Evolutionary conservation across 176 grass and related monocot genomes (phyloP).

Genomic region (Carex kokanica): DNA sequence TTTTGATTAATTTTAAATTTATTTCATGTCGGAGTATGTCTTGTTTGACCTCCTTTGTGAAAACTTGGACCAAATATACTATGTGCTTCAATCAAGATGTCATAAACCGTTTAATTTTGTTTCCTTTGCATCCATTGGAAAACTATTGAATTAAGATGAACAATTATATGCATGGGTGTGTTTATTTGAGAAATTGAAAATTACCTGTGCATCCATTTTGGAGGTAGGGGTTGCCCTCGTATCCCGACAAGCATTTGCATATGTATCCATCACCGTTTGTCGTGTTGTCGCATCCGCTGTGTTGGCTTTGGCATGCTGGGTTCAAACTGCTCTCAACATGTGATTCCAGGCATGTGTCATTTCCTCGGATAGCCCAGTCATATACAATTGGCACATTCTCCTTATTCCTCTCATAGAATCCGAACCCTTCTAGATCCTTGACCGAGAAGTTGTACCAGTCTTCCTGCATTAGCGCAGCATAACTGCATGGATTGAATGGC

Average conservation of each 20-base stretch:
- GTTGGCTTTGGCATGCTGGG: not conserved
- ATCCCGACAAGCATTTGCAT: conserved; percentile 12
- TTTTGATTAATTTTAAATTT: too few species aligned
- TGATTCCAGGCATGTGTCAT: not conserved
- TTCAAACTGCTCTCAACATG: not conserved
- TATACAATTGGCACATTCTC: not conserved
- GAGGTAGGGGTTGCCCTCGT: conserved; percentile 24
- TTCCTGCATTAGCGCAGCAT: not conserved
- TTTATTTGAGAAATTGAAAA: not conserved
- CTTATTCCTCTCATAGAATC: not conserved
- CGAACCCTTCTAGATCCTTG: not conserved
- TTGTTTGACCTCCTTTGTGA: too few species aligned
- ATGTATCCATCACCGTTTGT: conserved; percentile 20
- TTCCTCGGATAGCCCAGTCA: conserved; percentile 25
- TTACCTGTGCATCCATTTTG: conserved; percentile 4
- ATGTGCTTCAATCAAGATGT: too few species aligned
- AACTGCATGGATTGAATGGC: not conserved
- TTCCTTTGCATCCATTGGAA: not conserved
- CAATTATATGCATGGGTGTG: not conserved
- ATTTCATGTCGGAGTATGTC: too few species aligned
- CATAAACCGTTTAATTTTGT: not conserved
- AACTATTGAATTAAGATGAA: not conserved
- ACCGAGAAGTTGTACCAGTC: conserved; percentile 20
- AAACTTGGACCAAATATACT: not conserved
- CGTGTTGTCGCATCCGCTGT: conserved; percentile 10